These are phyloP conservation scores for Vigna reflexopilosa DNA, from an alignment of 306 rosid species.

Conservation along the genomic window DNA sequence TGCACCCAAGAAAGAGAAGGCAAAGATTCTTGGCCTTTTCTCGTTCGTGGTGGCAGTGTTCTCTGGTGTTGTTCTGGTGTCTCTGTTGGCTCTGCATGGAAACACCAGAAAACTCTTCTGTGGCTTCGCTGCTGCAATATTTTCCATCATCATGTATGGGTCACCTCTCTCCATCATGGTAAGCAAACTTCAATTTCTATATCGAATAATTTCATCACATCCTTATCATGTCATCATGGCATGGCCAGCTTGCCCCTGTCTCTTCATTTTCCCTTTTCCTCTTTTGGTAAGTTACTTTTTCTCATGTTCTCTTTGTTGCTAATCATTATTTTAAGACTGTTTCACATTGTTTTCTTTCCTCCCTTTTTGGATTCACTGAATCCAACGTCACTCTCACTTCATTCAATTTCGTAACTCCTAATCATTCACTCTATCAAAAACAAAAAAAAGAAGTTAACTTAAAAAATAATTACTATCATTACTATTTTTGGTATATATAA, in stretches of 20 bases:
- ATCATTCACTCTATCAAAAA: neutral
- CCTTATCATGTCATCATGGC: neutral
- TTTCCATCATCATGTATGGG: slow-evolving; percentile 87
- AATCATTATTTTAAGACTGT: neutral
- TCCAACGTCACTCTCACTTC: neutral
- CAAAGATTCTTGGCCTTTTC: slow-evolving; percentile 63
- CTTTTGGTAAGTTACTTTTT: neutral
- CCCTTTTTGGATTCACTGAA: too few species aligned
- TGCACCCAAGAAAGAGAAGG: slow-evolving; percentile 66
- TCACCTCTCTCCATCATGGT: slow-evolving; percentile 93
- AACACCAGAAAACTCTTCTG: slow-evolving; percentile 65
- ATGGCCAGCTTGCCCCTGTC: neutral
- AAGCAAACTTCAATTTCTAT: slow-evolving; percentile 23
- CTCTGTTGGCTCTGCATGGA: slow-evolving; percentile 66
- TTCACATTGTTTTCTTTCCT: neutral
- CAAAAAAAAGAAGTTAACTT: neutral
- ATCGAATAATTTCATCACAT: neutral
- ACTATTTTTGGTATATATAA: too few species aligned
- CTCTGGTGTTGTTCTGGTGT: slow-evolving; percentile 63
- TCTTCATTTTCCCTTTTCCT: neutral
- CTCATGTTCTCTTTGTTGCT: neutral
- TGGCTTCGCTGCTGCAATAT: slow-evolving; percentile 71
- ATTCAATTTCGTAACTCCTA: neutral
- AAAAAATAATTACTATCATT: neutral
- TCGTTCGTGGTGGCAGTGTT: slow-evolving; percentile 51